Conservation (phyloP, 495 filamentous ascomycete species). For the Schizothecium vesticola region DNA sequence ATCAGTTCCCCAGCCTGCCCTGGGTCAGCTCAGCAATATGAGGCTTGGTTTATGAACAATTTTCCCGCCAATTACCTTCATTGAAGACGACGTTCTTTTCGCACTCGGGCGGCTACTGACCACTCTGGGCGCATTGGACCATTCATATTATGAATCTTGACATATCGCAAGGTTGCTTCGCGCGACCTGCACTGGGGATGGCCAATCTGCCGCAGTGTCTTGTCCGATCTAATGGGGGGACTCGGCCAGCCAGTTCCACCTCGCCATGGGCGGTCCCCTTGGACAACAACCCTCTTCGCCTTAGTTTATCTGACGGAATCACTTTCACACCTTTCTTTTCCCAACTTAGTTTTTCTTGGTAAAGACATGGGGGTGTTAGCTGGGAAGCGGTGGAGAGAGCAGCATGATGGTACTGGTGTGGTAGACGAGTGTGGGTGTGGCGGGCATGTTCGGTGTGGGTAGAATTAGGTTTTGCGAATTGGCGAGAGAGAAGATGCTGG, state of each 20-base stretch:
- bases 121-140: conserved; percentile 50
- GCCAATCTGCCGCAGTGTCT: conserved; percentile 15
- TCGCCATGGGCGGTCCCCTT: conserved; percentile 14
- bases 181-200: conserved; percentile 18
- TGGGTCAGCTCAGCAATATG: conserved; percentile 30
- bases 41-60: conserved; percentile 42
- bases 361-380: not conserved
- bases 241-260: conserved; percentile 17
- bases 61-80: conserved; percentile 50
- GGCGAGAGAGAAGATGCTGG: conserved; percentile 25
- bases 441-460: not conserved
- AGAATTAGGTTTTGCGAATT: conserved; percentile 5
- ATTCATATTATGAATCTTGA: conserved; percentile 56
- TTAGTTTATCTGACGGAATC: conserved; percentile 28
- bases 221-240: conserved; percentile 31
- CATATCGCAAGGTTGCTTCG: conserved; percentile 34
- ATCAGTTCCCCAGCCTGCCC: conserved; percentile 27
- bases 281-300: conserved; percentile 14
- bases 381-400: conserved; percentile 4
- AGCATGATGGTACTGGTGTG: not conserved
- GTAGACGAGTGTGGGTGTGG: not conserved
- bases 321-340: conserved; percentile 8
- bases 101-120: conserved; percentile 50
- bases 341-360: conserved; percentile 1
- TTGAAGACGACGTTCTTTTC: conserved; percentile 52